These are phyloP conservation scores for Leccinum imitatum DNA, from an alignment of 768 basidiomycete species.

Conservation along the genomic window DNA sequence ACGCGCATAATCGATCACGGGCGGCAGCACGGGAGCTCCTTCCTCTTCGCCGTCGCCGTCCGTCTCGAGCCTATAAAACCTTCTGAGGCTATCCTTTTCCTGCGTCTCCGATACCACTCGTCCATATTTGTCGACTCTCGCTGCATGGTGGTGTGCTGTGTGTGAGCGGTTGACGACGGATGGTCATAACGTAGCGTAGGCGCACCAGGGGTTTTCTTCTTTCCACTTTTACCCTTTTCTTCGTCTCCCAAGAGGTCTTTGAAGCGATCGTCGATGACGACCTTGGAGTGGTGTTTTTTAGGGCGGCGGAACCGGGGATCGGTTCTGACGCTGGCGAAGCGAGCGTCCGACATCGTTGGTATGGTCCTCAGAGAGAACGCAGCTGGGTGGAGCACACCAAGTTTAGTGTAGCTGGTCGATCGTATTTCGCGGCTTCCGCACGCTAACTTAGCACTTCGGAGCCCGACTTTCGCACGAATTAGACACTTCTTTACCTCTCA, in stretches of 20 bases:
- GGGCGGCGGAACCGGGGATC: constrained; percentile 93
- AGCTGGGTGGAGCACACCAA: not conserved
- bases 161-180: not conserved
- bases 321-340: constrained; percentile 82
- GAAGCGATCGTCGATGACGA: constrained; percentile 91
- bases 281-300: constrained; percentile 75
- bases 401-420: not conserved
- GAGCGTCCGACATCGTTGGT: constrained; percentile 63
- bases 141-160: constrained; percentile 26
- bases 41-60: constrained; percentile 29
- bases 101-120: constrained; percentile 65
- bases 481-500: too few species aligned
- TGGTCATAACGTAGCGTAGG: not conserved
- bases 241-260: constrained; percentile 65
- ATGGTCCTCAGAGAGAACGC: not conserved
- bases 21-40: constrained; percentile 6
- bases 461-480: too few species aligned
- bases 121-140: constrained; percentile 88
- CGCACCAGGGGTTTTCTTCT: constrained; percentile 16
- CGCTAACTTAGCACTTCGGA: not conserved
- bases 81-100: constrained; percentile 71
- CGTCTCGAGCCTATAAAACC: constrained; percentile 74
- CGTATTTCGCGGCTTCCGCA: not conserved
- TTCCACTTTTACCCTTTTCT: constrained; percentile 38
- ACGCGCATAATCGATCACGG: constrained; percentile 79